Conservation (phyloP, 2,329 filamentous ascomycete species). For the Epichloe amarillans region DNA sequence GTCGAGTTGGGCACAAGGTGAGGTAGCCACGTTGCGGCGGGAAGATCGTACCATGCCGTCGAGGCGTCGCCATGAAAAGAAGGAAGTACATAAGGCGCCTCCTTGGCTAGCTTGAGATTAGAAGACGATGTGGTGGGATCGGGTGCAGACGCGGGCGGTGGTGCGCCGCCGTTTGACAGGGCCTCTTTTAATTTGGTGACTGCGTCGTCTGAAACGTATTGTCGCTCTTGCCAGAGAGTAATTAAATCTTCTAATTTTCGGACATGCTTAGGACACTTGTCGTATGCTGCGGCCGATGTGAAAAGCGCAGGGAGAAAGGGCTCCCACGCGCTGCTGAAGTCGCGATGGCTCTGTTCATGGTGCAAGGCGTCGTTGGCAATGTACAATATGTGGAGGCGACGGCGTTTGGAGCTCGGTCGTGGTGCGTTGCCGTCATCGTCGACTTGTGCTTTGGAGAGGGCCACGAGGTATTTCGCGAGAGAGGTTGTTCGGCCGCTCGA, state of each 20-base stretch:
- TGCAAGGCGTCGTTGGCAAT: slow-evolving; percentile 67
- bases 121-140: slow-evolving; percentile 9
- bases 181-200: slow-evolving; percentile 46
- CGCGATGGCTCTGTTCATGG: slow-evolving; percentile 40
- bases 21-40: slow-evolving; percentile 68
- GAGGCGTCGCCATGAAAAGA: slow-evolving; percentile 62
- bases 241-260: slow-evolving; percentile 52
- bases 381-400: slow-evolving; percentile 63
- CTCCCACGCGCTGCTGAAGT: slow-evolving; percentile 44
- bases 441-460: slow-evolving; percentile 40
- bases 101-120: slow-evolving; percentile 34
- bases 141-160: slow-evolving; percentile 10
- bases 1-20: slow-evolving; percentile 66
- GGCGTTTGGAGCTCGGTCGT: slow-evolving; percentile 48
- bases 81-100: slow-evolving; percentile 58
- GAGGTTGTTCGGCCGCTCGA: slow-evolving; percentile 53
- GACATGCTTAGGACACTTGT: slow-evolving; percentile 51
- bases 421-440: slow-evolving; percentile 21
- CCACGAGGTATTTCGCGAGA: slow-evolving; percentile 63
- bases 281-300: slow-evolving; percentile 41
- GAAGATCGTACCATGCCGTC: slow-evolving; percentile 68
- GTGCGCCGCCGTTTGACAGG: slow-evolving; percentile 26
- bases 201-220: slow-evolving; percentile 43
- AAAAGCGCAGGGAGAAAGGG: slow-evolving; percentile 49
- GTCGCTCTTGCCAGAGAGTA: slow-evolving; percentile 54